Base-by-base conservation (phyloP, 306 rosid genomes). In the Gleditsia sinensis region DNA sequence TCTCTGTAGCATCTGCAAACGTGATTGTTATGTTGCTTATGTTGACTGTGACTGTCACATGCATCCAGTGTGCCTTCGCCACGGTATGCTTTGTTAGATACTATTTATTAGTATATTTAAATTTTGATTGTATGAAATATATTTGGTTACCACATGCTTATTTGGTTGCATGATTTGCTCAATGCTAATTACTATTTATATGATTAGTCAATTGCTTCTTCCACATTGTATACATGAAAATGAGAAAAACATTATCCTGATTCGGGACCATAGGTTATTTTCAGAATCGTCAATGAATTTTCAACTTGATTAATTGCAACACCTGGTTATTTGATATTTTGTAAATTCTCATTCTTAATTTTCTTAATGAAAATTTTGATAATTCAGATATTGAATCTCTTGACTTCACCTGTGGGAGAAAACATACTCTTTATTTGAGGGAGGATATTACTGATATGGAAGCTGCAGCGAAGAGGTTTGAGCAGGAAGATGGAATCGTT, bases 41-140 rank as follows among this genome's bases (percentile, higher is more conserved):
- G 74, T 92, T 72, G 89, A 69, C 77, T 92, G 99, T 81, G 80
- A 77, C 84, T 95, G 98, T 80, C 86, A 74, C 78, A 53, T 34
- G 82, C 98, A 95, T 79, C 87, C 88, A 8, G 88, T 87, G 54
- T 95, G 99, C 88, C 90, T 95, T 77, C 97, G 92, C 33, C 99
- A 95, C 71, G 97, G 99, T 95, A 88, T 75, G 88, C 72, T 72
- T 59, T 75, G 42, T 56, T 62, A 32, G 30, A 16, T 69, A 33
- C 61, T 64, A 49, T 75, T 49, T 3, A 19, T 19, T 32, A 39
- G 25, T 30, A 25, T 49, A 50, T 11, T 7, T 63, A 33, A 62
- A 63, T 32, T 55, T 72, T 30, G 42, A 16, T 40, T 3, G 16
- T 79, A 11, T 46, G 20, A 19, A 21, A 27, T 27, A 12, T 78